Base-by-base conservation (phyloP, 345 rosid genomes). In the Brassica juncea region DNA sequence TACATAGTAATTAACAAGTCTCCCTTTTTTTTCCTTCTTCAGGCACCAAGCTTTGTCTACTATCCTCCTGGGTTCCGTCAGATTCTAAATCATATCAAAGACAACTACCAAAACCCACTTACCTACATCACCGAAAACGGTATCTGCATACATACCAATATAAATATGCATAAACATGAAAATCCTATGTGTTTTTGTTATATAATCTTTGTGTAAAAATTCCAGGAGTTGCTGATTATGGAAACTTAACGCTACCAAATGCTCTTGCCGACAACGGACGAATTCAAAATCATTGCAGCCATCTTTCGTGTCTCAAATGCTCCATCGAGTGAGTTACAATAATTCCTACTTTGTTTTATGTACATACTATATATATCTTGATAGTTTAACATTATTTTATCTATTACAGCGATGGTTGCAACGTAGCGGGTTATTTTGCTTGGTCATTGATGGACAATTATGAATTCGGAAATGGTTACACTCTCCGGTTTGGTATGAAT, bases 121-220 rank as follows among this genome's bases (percentile, higher is more conserved):
- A 81, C 72, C 23, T 81, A 81, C 57, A 81, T 81, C 21, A 81
- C 83, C 3, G 77, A 81, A 65, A 71, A 81, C 3, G 80, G 77
- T 80, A 63, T 57, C 3, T 10, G 25, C 8, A 52, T n/a, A 15
- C 15, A 0, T 25, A 59, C 64, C 15, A 59, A 25, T 77, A 62
- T 11, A 31, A 8, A 15, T n/a, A 49, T 49, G 23, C 9, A 60
- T 47, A 35, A 16, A 15, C 34, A 32, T 23, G 3, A 44, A 14
- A 44, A 44, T 44, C 47, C 47, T 39, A 39, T 10, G 47, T 39
- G 12, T 39, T 39, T 10, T 39, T 39, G 2, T 44, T 44, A 44
- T 12, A 44, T 11, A 15, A 44, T 31, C 39, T 9, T 44, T 79
- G 14, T 31, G 47, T 27, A 4, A 35, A 7, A n/a, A 3, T 47